phyloP scores from a whole-genome alignment of 495 filamentous ascomycete species.

The Penicillium lagena region DNA sequence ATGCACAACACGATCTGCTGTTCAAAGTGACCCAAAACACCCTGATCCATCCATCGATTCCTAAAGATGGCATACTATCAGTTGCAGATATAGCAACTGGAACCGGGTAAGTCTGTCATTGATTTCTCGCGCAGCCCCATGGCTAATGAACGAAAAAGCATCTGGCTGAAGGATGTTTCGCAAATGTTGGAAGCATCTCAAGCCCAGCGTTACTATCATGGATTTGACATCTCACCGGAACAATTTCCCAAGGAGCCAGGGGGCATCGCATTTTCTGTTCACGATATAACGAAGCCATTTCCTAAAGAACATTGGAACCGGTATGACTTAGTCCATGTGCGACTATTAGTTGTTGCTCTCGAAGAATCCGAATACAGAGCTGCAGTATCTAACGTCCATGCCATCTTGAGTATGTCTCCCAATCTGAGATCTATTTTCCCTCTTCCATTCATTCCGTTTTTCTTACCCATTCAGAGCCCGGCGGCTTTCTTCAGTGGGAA shows the following conservation, averaged over 20 bases:
- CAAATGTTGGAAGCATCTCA: background rate
- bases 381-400: conserved; percentile 8
- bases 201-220: conserved; percentile 3
- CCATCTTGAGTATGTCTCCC: conserved; percentile 2
- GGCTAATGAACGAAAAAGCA: background rate
- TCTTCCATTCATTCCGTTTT: no score
- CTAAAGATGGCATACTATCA: conserved; percentile 1
- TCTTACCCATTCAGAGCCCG: conserved; percentile 11
- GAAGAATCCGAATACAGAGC: conserved; percentile 6
- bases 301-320: conserved; percentile 4
- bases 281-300: conserved; percentile 17
- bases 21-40: conserved; percentile 5
- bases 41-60: conserved; percentile 12
- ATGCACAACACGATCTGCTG: conserved; percentile 13
- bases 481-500: conserved; percentile 20
- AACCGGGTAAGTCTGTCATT: conserved; percentile 9
- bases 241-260: conserved; percentile 9
- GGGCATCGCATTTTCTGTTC: conserved; percentile 2
- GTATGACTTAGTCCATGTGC: conserved; percentile 20
- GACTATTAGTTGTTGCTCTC: conserved; percentile 12
- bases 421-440: no score
- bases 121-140: no score
- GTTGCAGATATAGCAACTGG: conserved; percentile 21
- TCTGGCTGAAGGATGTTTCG: conserved; percentile 18
- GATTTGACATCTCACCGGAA: conserved; percentile 17